phyloP scores from a whole-genome alignment of 2,329 filamentous ascomycete genomes.

The Colletotrichum shisoi region DNA sequence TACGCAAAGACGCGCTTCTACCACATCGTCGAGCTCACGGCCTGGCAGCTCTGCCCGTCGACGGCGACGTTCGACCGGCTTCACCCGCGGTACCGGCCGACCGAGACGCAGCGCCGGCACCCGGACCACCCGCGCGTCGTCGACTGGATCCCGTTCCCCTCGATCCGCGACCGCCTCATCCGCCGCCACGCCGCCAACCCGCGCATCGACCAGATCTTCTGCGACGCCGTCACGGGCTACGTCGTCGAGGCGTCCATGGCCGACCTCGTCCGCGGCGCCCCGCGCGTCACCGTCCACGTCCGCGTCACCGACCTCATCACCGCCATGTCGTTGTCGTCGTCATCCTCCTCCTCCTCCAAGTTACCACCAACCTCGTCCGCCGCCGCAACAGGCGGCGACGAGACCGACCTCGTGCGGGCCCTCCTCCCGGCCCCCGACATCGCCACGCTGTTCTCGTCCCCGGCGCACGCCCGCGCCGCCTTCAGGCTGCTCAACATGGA shows the following conservation, averaged over 20 bases:
- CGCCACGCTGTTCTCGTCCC: constrained; percentile 41
- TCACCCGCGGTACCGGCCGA: constrained; percentile 45
- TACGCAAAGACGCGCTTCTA: constrained; percentile 53
- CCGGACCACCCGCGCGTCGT: constrained; percentile 43
- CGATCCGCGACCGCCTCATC: constrained; percentile 45
- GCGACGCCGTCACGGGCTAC: constrained; percentile 47
- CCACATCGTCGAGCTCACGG: constrained; percentile 48
- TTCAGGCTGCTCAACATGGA: constrained; percentile 47
- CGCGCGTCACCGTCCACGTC: constrained; percentile 44
- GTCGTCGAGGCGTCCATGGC: constrained; percentile 47
- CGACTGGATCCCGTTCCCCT: constrained; percentile 44
- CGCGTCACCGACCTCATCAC: constrained; percentile 46
- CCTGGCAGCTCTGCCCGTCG: constrained; percentile 47
- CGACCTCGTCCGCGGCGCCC: constrained; percentile 43
- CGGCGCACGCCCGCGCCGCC: constrained; percentile 42
- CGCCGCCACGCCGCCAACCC: constrained; percentile 47
- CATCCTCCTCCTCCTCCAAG: no score
- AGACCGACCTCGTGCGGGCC: constrained; percentile 14
- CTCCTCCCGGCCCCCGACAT: constrained; percentile 43
- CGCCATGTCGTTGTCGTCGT: constrained; percentile 21
- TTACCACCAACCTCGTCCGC: no score
- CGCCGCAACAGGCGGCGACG: background rate
- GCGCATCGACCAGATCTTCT: constrained; percentile 47
- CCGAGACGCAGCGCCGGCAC: constrained; percentile 42
- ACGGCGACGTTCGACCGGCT: constrained; percentile 43